Evolutionary conservation across 176 grass and related monocot species (phyloP), one percentile per base, ranked within the genome.

Genomic region (Hordeum marinum): DNA sequence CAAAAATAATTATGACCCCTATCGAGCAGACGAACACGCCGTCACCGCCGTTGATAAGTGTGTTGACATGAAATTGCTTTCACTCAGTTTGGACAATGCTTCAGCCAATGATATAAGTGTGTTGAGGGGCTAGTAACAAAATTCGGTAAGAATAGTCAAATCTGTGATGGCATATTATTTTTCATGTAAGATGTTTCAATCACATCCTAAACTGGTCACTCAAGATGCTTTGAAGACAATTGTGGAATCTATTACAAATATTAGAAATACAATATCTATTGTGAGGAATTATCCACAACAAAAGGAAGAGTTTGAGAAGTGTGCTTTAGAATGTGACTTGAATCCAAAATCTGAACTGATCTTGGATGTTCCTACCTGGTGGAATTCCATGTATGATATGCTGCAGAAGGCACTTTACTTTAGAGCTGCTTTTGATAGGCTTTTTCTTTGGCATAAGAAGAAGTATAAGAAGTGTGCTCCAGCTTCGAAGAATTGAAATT

Each of bases 351-450:
- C 25, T 54, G 55, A 55, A 5, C 35, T 61, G 13, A 23, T 9
- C 31, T 23, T 78, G 3, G 55, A 78, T 62, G 35, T 62, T 40
- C 54, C 54, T 41, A 78, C 55, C 40, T 13, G 35, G 1, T 62
- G 76, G 34, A 78, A 78, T 23, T 78, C 76, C 3, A 78, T 35
- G 4, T 62, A 78, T 78, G 21, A 5, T 7, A 78, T 78, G 76
- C 9, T 78, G 11, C 15, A 36, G 18, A 21, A 39, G 24, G 55
- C 55, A 40, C 25, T 41, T 4, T 62, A 78, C 11, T 78, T 60
- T 39, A 60, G 2, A 13, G 2, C 0, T 9, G 32, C 54, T 39
- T 60, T 39, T 15, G 21, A 62, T 24, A 78, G 55, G 76, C 76
- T 78, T 61, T 61, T 61, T 25, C 58, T 61, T 61, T 23, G 9